Percentiles rank a stretch among this genome's conserved stretches.
Evolutionary conservation across 495 filamentous ascomycete species (phyloP).

Genomic region (Rostrohypoxylon terebratum): DNA sequence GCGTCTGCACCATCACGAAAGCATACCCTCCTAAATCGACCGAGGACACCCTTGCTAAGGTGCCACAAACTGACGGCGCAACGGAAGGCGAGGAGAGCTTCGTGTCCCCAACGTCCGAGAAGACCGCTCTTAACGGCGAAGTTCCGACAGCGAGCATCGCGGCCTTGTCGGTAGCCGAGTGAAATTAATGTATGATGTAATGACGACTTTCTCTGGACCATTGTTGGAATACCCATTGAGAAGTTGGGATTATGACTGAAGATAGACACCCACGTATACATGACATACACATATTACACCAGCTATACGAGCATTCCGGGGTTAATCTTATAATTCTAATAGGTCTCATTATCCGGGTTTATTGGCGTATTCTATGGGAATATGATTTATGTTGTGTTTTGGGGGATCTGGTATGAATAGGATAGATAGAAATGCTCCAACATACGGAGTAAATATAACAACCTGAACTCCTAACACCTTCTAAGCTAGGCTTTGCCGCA

Average conservation of each 20-base stretch:
- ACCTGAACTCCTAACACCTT: slow-evolving; percentile 21
- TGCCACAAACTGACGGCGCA: slow-evolving; percentile 33
- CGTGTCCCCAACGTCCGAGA: slow-evolving; percentile 22
- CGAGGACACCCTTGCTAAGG: slow-evolving; percentile 26
- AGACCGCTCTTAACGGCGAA: slow-evolving; percentile 30
- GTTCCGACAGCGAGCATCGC: slow-evolving; percentile 35
- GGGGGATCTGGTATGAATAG: slow-evolving; percentile 11
- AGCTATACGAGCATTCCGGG: neutral
- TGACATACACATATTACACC: slow-evolving; percentile 8
- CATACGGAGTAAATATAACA: slow-evolving; percentile 19
- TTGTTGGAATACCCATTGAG: neutral
- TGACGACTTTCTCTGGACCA: neutral
- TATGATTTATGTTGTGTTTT: neutral
- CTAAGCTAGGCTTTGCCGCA: neutral
- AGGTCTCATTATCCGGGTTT: neutral
- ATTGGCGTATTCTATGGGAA: slow-evolving; percentile 25
- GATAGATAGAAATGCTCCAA: slow-evolving; percentile 12
- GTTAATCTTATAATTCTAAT: neutral
- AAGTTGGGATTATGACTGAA: slow-evolving; percentile 4
- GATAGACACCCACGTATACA: slow-evolving; percentile 13
- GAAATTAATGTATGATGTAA: neutral
- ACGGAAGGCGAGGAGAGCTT: slow-evolving; percentile 36
- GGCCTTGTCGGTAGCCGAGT: slow-evolving; percentile 30
- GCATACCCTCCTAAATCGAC: slow-evolving; percentile 44
- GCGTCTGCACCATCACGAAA: slow-evolving; percentile 59